These are phyloP conservation scores for Acanthamoeba triangularis DNA, from an alignment of 208 protist species.

Conservation along the genomic window DNA sequence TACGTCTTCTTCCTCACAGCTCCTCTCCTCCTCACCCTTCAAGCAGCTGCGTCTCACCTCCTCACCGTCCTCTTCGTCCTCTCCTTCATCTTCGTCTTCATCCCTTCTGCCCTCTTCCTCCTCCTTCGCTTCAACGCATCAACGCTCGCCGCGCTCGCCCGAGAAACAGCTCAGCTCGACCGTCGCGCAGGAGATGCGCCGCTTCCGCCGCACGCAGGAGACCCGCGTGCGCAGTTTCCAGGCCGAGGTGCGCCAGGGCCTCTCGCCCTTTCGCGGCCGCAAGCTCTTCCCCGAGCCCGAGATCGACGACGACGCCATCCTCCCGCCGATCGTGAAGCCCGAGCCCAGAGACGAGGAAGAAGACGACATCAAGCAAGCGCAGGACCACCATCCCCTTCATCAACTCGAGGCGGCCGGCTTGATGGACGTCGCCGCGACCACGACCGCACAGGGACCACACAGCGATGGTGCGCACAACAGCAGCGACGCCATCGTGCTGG, in stretches of 20 bases:
- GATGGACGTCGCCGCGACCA: not conserved
- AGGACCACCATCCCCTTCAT: not conserved
- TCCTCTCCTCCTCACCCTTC: not conserved
- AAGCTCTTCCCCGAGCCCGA: conserved; percentile 36
- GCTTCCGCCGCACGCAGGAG: not conserved
- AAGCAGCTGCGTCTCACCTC: not conserved
- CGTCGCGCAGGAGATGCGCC: not conserved
- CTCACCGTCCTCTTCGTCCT: not conserved
- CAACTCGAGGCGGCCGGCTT: not conserved
- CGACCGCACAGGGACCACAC: not conserved
- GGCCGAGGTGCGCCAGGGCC: not conserved
- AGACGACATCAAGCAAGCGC: not conserved
- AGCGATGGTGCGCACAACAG: not conserved
- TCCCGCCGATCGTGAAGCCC: not conserved
- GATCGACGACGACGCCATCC: conserved; percentile 54
- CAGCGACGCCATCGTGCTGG: not conserved
- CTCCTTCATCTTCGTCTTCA: not conserved
- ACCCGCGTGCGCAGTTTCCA: not conserved
- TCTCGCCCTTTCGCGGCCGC: conserved; percentile 32
- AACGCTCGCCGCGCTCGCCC: not conserved
- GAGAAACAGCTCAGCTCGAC: conserved; percentile 35
- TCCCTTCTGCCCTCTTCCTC: not conserved
- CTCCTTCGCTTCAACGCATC: not conserved
- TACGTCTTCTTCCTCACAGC: not conserved
- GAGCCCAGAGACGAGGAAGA: not conserved